Evolutionary conservation across 2,329 filamentous ascomycete species (phyloP).

Genomic region (Aspergillus persii): DNA sequence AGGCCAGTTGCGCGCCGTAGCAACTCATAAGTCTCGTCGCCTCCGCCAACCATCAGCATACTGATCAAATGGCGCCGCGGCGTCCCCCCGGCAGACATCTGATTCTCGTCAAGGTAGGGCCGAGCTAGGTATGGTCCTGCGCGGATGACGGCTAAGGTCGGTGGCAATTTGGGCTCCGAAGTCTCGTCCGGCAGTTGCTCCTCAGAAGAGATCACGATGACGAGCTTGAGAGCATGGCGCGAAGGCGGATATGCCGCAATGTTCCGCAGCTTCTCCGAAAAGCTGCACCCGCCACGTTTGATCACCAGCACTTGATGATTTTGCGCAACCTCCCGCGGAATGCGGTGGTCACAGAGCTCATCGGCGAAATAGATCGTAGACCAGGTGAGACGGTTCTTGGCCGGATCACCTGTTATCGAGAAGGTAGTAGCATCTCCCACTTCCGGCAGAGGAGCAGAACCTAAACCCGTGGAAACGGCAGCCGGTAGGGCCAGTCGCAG

Average conservation of each 20-base stretch:
- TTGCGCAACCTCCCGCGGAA: constrained; percentile 53
- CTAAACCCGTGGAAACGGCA: constrained; percentile 49
- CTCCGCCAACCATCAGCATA: constrained; percentile 79
- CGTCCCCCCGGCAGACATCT: constrained; percentile 69
- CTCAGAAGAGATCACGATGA: constrained; percentile 70
- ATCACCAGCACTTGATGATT: constrained; percentile 76
- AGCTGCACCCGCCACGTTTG: constrained; percentile 78
- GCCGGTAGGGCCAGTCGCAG: constrained; percentile 47
- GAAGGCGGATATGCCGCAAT: constrained; percentile 74
- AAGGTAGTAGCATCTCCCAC: constrained; percentile 53
- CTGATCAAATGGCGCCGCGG: constrained; percentile 70
- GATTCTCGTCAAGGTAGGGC: constrained; percentile 73
- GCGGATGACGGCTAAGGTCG: constrained; percentile 36
- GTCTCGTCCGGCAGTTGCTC: constrained; percentile 35
- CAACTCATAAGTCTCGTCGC: constrained; percentile 62
- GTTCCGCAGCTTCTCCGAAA: constrained; percentile 76
- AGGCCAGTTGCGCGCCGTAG: constrained; percentile 65
- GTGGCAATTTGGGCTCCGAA: constrained; percentile 28
- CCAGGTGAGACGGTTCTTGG: constrained; percentile 61
- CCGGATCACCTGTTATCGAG: constrained; percentile 35
- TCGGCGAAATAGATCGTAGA: constrained; percentile 68
- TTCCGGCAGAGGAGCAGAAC: constrained; percentile 68
- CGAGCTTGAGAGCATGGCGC: constrained; percentile 67
- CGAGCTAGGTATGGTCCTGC: constrained; percentile 48
- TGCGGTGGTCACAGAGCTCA: constrained; percentile 60